Evolutionary conservation across 176 grass and related monocot species (phyloP), one percentile per base, ranked within the genome.

Genomic region (Triticum timopheevii): DNA sequence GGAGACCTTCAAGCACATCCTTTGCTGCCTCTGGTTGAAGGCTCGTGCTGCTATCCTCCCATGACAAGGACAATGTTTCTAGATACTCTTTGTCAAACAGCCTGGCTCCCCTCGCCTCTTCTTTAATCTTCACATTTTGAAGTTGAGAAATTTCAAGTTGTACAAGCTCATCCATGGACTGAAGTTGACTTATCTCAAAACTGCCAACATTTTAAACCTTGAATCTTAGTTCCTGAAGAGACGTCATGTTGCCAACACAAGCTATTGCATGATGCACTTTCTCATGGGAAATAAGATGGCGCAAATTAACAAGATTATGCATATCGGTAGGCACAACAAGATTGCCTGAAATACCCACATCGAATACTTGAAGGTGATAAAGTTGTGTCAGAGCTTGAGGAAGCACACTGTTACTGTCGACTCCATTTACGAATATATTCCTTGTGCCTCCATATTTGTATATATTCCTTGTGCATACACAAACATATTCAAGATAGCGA

Each of bases 1-100:
- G 63, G 47, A 90, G 91, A 40, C 59, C 80, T 27, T 90, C 80
- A 15, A 93, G 61, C 13, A 90, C 83, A 76, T 30, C 28, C 19
- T 61, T 5, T 61, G 69, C 65, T 30, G 16, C 24, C 16, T 1
- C 15, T 17, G 86, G 77, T 79, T 85, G 13, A 65, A 77, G 76
- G 24, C 38, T 66, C 65, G 15, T 69, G 1, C 47, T 22, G 15
- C 0, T 65, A 66, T 49, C 1, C 13, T 73, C 5, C 90, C 90
- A 92, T 79, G 76, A 70, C 27, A 92, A 78, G 10, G 13, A 59
- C 36, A 92, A 27, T 4, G 11, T 27, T 82, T 50, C 6, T 2
- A 88, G 35, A 7, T 86, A 30, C 2, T 68, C 44, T 77, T 77
- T 85, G 13, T 85, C 44, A 56, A 7, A 36, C 12, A 85, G 13